Evolutionary conservation across 2,329 filamentous ascomycete species (phyloP), one percentile per base, ranked within the genome.

Genomic region (Exophiala dermatitidis): DNA sequence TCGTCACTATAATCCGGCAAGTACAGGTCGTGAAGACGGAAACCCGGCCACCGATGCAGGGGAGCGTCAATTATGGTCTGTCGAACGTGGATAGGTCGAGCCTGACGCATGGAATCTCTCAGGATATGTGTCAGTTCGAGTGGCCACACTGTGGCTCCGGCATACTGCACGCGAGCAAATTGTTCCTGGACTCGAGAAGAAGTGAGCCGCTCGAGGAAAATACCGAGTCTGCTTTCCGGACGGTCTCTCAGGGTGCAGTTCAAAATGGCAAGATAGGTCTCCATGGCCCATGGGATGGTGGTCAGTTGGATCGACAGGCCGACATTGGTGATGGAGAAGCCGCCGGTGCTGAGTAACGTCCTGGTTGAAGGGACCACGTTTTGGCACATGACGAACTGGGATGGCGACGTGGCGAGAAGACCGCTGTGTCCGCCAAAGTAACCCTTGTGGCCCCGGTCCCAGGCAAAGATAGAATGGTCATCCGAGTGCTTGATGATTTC

Each of bases 181-280:
- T 76, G 56, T 74, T 70, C 41, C 77, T 80, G 56, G 71, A 73
- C 49, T 67, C 71, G 49, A 3, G 49, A 56, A 31, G 53, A 56
- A 26, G 36, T 46, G 62, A 66, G 51, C 66, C 63, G 48, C 36
- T 57, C 51, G 9, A 60, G 46, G 26, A 60, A 58, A 34, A 60
- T 57, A 5, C 57, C 57, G 6, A 57, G 33, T 29, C 51, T 47
- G n/a, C 33, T 19, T 26, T 43, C 12, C 5, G 43, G 50, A 33
- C 32, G 31, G 9, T 52, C 19, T n/a, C 50, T 43, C 2, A 52
- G 37, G 34, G 34, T 52, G 41, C 58, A 60, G 30, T 56, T 45
- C n/a, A 60, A 41, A n/a, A 50, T 36, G 10, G 48, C 48, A 29
- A 60, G 58, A 46, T 60, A 60, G 2, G 58, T 60, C 40, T 60